Conservation (phyloP, 2,329 filamentous ascomycete species). For the Nigrospora oryzae region DNA sequence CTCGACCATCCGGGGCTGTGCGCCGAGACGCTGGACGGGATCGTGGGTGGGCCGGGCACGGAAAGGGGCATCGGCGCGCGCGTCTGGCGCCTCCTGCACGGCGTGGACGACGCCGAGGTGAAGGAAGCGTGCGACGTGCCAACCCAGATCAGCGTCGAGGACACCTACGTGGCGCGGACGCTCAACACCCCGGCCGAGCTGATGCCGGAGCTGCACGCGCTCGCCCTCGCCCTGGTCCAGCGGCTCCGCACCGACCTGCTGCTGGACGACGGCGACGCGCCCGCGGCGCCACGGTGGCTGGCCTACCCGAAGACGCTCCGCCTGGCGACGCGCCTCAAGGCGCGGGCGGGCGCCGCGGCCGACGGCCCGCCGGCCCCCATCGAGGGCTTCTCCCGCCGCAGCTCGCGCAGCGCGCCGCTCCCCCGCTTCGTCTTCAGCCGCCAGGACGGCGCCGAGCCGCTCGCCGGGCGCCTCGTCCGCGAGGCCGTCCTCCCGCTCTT, state of each 20-base stretch:
- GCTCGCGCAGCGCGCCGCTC: slow-evolving; percentile 66
- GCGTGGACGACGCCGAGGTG: slow-evolving; percentile 69
- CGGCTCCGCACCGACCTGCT: slow-evolving; percentile 74
- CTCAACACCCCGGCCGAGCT: slow-evolving; percentile 59
- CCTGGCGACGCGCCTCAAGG: slow-evolving; percentile 62
- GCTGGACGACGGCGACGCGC: slow-evolving; percentile 31
- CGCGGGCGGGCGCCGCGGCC: slow-evolving; percentile 24
- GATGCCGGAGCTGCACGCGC: slow-evolving; percentile 55
- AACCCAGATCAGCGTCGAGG: slow-evolving; percentile 88
- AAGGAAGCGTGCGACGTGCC: slow-evolving; percentile 64
- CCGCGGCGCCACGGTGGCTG: slow-evolving; percentile 48
- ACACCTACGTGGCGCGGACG: slow-evolving; percentile 67
- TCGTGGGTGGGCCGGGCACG: slow-evolving; percentile 63
- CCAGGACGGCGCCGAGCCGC: slow-evolving; percentile 43
- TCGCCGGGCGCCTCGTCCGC: slow-evolving; percentile 61
- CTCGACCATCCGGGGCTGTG: slow-evolving; percentile 56
- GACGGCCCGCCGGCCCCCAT: slow-evolving; percentile 36
- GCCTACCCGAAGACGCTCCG: slow-evolving; percentile 76
- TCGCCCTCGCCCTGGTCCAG: slow-evolving; percentile 63
- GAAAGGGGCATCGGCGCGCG: slow-evolving; percentile 63
- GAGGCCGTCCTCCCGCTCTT: slow-evolving; percentile 67
- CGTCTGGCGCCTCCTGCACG: slow-evolving; percentile 74
- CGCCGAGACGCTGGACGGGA: slow-evolving; percentile 53
- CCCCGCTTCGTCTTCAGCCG: slow-evolving; percentile 67
- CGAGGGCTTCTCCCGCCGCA: slow-evolving; percentile 59